Evolutionary conservation across 495 filamentous ascomycete species (phyloP), one percentile per base, ranked within the genome.

Genomic region (Letharia lupina): DNA sequence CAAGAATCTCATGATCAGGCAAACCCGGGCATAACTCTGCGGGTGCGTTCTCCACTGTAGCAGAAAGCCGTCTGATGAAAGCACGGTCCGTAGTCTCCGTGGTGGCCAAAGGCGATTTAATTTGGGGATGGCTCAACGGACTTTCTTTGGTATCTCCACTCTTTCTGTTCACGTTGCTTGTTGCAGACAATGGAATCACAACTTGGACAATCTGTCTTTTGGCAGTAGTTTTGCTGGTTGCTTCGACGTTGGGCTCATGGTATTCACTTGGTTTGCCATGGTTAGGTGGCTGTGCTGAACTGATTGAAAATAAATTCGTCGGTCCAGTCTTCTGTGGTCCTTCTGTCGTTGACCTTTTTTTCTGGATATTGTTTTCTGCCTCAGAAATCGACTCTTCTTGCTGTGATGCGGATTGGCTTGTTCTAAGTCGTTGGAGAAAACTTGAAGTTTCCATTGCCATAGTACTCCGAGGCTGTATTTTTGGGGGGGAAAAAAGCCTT

Each of bases 131-230:
- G 23, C 28, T 54, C 13, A 4, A 31, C 12, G 23, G 45, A 47
- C 45, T 47, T n/a, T n/a, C 1, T 47, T 2, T n/a, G 7, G 0
- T 20, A n/a, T n/a, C 31, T 41, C 28, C 54, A 39, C 11, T 5
- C 12, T 56, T 39, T n/a, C 23, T 44, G 1, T 40, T 18, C 18
- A n/a, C 35, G 18, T 37, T 52, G 33, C 20, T 4, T 52, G 47
- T 39, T 40, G 45, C 37, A 33, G 52, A 16, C 40, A 16, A 11
- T 47, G 63, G 63, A 45, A 65, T 59, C 18, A 58, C 48, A 16
- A 65, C 63, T 44, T 58, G 52, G 44, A 65, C 10, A 9, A 42
- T 37, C 15, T 59, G 31, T 23, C 31, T 44, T 56, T 41, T 58
- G 40, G n/a, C 44, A 31, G 7, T 0, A 31, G 23, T 9, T 20